A percentile compares a stretch with the other conserved stretches of the same genome.
phyloP scores from a whole-genome alignment of 495 filamentous ascomycete genomes.

The Penicillium subrubescens region DNA sequence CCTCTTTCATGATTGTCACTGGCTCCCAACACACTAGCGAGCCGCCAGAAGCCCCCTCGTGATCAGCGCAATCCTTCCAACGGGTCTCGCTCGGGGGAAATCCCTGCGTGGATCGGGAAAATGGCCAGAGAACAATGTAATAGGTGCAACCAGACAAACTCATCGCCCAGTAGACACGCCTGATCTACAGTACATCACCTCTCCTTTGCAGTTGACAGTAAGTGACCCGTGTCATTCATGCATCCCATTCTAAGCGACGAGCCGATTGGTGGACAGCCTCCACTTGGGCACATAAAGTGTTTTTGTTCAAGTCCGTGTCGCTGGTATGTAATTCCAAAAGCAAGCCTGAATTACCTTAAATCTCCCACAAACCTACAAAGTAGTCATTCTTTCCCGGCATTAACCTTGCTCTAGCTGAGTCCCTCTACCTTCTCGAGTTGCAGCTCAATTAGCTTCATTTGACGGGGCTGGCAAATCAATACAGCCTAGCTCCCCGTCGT shows the following conservation, averaged over 20 bases:
- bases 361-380: too few species aligned
- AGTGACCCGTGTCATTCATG: slow-evolving; percentile 17
- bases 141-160: neutral
- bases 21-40: neutral
- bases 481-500: slow-evolving; percentile 7
- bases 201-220: slow-evolving; percentile 16
- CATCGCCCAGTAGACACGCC: neutral
- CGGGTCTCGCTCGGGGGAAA: slow-evolving; percentile 11
- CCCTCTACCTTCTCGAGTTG: neutral
- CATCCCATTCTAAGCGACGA: slow-evolving; percentile 4
- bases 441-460: neutral
- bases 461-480: slow-evolving; percentile 9
- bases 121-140: neutral
- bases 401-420: neutral
- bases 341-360: neutral
- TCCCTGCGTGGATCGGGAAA: slow-evolving; percentile 12
- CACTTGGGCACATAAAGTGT: slow-evolving; percentile 1
- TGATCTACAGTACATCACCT: slow-evolving; percentile 2
- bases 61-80: neutral
- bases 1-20: neutral
- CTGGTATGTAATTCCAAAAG: slow-evolving; percentile 17
- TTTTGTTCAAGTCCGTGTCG: slow-evolving; percentile 5
- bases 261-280: slow-evolving; percentile 17
- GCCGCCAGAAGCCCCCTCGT: slow-evolving; percentile 5
- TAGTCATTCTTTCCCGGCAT: neutral